These are phyloP conservation scores for Jatropha curcas DNA, from an alignment of 345 rosid genomes.

Conservation along the genomic window DNA sequence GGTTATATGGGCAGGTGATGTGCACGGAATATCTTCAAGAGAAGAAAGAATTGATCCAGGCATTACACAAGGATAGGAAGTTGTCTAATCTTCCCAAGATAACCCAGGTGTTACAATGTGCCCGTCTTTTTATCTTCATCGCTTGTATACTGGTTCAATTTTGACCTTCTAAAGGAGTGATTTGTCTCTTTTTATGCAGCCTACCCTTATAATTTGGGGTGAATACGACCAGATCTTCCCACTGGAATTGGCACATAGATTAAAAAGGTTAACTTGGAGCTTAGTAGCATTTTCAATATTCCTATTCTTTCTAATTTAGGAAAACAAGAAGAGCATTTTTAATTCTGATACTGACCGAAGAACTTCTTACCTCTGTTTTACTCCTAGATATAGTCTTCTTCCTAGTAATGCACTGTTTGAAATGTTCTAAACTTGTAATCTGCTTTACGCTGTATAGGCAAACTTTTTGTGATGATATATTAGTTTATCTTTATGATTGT, in stretches of 20 bases:
- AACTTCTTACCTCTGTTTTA: not conserved
- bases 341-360: not conserved
- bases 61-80: slow-evolving; percentile 70
- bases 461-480: not conserved
- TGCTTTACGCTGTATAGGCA: not conserved
- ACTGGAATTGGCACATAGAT: slow-evolving; percentile 69
- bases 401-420: not conserved
- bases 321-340: not conserved
- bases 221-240: slow-evolving; percentile 83
- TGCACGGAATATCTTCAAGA: slow-evolving; percentile 67
- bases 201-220: slow-evolving; percentile 77
- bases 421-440: not conserved
- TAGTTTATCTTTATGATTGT: no score
- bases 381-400: not conserved
- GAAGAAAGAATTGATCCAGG: slow-evolving; percentile 65
- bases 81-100: slow-evolving; percentile 67
- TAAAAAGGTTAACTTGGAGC: slow-evolving; percentile 45
- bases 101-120: slow-evolving; percentile 46
- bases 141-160: not conserved
- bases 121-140: not conserved
- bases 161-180: not conserved
- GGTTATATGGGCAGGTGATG: slow-evolving; percentile 59
- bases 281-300: not conserved
- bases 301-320: not conserved
- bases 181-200: slow-evolving; percentile 44